phyloP scores from a whole-genome alignment of 352 stramenopile species.

The Phytophthora kernoviae region DNA sequence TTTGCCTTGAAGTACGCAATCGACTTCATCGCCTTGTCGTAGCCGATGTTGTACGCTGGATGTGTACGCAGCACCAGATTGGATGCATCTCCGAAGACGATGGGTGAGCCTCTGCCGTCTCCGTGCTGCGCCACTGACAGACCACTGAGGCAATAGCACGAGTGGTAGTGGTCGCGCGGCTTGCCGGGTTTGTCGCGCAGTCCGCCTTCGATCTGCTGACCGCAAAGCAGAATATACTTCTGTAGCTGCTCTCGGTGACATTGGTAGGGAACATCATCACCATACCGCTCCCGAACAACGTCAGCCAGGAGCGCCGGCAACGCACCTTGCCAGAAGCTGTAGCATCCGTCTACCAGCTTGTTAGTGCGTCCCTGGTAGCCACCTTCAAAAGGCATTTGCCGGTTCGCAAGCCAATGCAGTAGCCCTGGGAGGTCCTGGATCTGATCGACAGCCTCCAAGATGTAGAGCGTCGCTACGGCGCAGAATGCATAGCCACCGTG shows the following conservation, averaged over 20 bases:
- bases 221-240: constrained; percentile 94
- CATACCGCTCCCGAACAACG: constrained; percentile 40
- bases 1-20: constrained; percentile 69
- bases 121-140: constrained; percentile 94
- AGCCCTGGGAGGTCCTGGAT: constrained; percentile 60
- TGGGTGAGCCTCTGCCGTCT: constrained; percentile 35
- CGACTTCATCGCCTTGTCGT: constrained; percentile 80
- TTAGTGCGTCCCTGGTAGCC: constrained; percentile 96
- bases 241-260: constrained; percentile 82
- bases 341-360: constrained; percentile 99
- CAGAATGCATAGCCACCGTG: constrained; percentile 99
- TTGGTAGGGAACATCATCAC: constrained; percentile 55
- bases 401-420: constrained; percentile 90
- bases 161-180: constrained; percentile 98
- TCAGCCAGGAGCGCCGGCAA: constrained; percentile 83
- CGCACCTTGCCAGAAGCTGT: constrained; percentile 99
- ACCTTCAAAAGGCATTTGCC: constrained; percentile 95
- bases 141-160: constrained; percentile 98
- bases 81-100: constrained; percentile 57
- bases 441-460: constrained; percentile 82
- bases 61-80: constrained; percentile 89
- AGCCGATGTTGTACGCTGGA: constrained; percentile 92
- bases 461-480: constrained; percentile 92
- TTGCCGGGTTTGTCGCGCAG: constrained; percentile 96
- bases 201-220: constrained; percentile 93